Conservation (phyloP, 495 filamentous ascomycete genomes). For the Podospora sp. region DNA sequence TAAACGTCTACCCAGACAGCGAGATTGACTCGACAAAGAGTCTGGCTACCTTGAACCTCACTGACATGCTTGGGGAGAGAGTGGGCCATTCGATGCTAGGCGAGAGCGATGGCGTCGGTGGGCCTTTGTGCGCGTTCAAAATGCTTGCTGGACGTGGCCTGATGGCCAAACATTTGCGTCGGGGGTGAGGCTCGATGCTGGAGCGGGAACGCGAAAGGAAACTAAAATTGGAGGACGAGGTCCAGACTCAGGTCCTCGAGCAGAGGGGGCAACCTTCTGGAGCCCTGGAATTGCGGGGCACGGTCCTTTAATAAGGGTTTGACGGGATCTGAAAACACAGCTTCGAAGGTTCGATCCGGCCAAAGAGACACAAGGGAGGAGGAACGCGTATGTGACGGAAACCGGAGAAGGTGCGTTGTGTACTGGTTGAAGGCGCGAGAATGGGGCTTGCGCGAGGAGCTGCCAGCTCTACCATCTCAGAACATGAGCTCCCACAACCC, state of each 20-base stretch:
- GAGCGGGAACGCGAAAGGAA: background rate
- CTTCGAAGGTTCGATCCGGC: background rate
- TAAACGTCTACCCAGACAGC: background rate
- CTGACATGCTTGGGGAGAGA: slow-evolving; percentile 19
- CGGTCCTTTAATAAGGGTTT: slow-evolving; percentile 9
- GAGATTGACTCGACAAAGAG: slow-evolving; percentile 5
- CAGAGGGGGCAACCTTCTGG: background rate
- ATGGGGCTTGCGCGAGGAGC: background rate
- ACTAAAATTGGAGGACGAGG: background rate
- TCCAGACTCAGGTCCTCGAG: background rate
- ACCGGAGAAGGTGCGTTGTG: background rate
- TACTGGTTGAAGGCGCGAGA: background rate
- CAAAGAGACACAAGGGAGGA: background rate
- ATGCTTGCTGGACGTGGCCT: background rate
- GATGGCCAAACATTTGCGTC: background rate
- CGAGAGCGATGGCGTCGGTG: background rate
- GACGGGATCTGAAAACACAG: background rate
- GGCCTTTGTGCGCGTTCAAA: background rate
- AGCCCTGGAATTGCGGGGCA: slow-evolving; percentile 9
- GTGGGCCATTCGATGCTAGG: background rate
- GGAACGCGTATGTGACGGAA: background rate
- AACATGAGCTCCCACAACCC: background rate
- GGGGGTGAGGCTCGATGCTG: background rate
- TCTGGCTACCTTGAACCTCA: slow-evolving; percentile 8
- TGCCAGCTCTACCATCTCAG: background rate